A percentile compares a stretch with the other conserved stretches of the same genome.
Evolutionary conservation across 345 rosid genomes (phyloP).

Genomic region (Boechera retrofracta): DNA sequence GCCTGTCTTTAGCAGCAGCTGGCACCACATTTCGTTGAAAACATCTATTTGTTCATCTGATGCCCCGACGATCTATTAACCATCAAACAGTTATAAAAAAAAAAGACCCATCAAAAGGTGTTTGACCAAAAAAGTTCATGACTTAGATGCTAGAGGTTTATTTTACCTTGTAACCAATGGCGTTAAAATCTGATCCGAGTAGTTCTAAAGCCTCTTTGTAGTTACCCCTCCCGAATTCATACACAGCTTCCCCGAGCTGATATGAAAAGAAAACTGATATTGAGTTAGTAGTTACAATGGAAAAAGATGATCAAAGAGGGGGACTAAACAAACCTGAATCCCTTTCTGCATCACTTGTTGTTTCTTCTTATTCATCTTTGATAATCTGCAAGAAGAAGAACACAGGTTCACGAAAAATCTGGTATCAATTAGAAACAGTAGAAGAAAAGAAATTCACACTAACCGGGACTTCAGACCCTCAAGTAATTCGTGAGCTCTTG

Average conservation of each 20-base stretch:
- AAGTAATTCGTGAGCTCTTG: constrained; percentile 74
- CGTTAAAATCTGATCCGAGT: constrained; percentile 77
- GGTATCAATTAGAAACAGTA: constrained; percentile 4
- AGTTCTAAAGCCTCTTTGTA: constrained; percentile 56
- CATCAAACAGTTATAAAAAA: neutral
- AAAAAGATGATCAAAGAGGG: constrained; percentile 19
- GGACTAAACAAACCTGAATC: constrained; percentile 70
- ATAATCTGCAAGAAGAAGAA: constrained; percentile 52
- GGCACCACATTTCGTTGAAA: constrained; percentile 84
- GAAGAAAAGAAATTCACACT: constrained; percentile 28
- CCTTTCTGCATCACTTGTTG: constrained; percentile 72
- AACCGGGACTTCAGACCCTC: constrained; percentile 75
- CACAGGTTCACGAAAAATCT: constrained; percentile 26
- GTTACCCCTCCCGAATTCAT: constrained; percentile 65
- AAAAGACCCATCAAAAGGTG: neutral
- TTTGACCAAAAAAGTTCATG: constrained; percentile 12
- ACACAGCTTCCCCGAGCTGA: constrained; percentile 82
- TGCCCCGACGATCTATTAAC: constrained; percentile 71
- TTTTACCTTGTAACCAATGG: constrained; percentile 67
- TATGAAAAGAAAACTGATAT: constrained; percentile 21
- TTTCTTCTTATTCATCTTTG: constrained; percentile 74
- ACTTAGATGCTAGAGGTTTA: neutral
- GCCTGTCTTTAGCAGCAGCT: constrained; percentile 66
- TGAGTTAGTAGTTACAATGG: neutral
- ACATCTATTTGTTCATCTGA: constrained; percentile 93